A percentile compares a stretch with the other conserved stretches of the same genome.
Conservation (phyloP, 2,329 filamentous ascomycete species). For the Camptophora hylomeconis region DNA sequence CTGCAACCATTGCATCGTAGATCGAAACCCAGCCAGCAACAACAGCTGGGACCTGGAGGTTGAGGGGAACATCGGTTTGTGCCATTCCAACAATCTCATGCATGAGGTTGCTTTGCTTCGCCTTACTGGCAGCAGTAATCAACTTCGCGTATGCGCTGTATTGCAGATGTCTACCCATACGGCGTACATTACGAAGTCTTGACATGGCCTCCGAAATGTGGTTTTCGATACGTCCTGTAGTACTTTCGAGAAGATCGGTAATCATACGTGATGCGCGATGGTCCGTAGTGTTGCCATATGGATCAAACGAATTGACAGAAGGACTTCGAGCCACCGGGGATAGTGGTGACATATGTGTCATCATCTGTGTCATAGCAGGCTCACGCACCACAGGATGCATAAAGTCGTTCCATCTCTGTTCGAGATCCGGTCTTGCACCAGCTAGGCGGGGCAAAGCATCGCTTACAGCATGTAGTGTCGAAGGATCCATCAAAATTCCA, state of each 20-base stretch:
- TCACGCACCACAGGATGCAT: slow-evolving; percentile 18
- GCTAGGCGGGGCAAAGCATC: slow-evolving; percentile 43
- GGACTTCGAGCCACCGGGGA: slow-evolving; percentile 56
- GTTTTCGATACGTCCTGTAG: slow-evolving; percentile 57
- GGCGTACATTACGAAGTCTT: slow-evolving; percentile 86
- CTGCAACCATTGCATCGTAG: slow-evolving; percentile 89
- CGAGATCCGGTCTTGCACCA: slow-evolving; percentile 31
- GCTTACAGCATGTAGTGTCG: slow-evolving; percentile 45
- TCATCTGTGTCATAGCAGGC: slow-evolving; percentile 23
- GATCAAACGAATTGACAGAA: slow-evolving; percentile 47
- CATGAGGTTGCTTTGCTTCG: slow-evolving; percentile 67
- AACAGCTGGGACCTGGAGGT: slow-evolving; percentile 73
- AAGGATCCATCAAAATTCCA: slow-evolving; percentile 40
- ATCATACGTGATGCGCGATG: slow-evolving; percentile 88
- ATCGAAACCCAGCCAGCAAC: slow-evolving; percentile 95
- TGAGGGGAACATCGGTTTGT: slow-evolving; percentile 71
- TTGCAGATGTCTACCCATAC: slow-evolving; percentile 76
- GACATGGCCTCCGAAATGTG: slow-evolving; percentile 68
- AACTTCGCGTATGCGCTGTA: slow-evolving; percentile 97
- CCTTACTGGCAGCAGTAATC: slow-evolving; percentile 77
- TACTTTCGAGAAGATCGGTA: slow-evolving; percentile 75
- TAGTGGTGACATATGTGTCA: slow-evolving; percentile 32
- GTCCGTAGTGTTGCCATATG: slow-evolving; percentile 80
- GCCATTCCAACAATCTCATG: slow-evolving; percentile 84
- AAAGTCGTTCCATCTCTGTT: slow-evolving; percentile 46